phyloP scores from a whole-genome alignment of 2,329 filamentous ascomycete genomes.

The Eurotiales sp. region DNA sequence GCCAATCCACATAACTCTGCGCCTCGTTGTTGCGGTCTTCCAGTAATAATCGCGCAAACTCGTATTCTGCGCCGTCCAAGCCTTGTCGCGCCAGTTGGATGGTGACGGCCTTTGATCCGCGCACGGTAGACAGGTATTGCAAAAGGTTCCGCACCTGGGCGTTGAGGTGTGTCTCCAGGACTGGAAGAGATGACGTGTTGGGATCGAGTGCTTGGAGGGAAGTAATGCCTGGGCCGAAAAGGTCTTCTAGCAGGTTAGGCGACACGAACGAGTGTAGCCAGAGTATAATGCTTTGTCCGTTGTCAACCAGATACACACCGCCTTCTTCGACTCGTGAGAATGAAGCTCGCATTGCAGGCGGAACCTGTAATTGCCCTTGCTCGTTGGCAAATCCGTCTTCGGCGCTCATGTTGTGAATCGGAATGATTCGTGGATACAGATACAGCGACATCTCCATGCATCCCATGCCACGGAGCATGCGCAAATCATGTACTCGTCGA shows the following conservation, averaged over 20 bases:
- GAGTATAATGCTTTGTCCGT: slow-evolving; percentile 84
- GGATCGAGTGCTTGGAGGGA: slow-evolving; percentile 74
- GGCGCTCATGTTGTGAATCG: slow-evolving; percentile 82
- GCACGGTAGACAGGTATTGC: slow-evolving; percentile 74
- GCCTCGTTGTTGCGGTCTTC: slow-evolving; percentile 98
- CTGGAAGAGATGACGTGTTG: slow-evolving; percentile 72
- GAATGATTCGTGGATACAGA: slow-evolving; percentile 89
- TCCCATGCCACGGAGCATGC: slow-evolving; percentile 85
- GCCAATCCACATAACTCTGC: slow-evolving; percentile 97
- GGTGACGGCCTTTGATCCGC: slow-evolving; percentile 82
- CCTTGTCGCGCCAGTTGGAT: slow-evolving; percentile 90
- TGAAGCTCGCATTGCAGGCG: slow-evolving; percentile 72
- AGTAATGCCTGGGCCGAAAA: slow-evolving; percentile 75
- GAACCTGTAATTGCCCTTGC: slow-evolving; percentile 82
- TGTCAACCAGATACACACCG: slow-evolving; percentile 91
- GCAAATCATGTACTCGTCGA: slow-evolving; percentile 83
- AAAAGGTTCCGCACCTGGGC: slow-evolving; percentile 92
- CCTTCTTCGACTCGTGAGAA: slow-evolving; percentile 88
- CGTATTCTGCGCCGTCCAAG: slow-evolving; percentile 90
- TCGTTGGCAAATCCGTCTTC: slow-evolving; percentile 92
- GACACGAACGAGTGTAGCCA: slow-evolving; percentile 94
- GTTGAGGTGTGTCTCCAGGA: slow-evolving; percentile 87
- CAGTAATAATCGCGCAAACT: slow-evolving; percentile 85
- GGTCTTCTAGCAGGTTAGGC: slow-evolving; percentile 82
- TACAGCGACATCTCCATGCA: slow-evolving; percentile 82